Conservation (phyloP, 75 land plant genomes). For the Pinus taeda region DNA sequence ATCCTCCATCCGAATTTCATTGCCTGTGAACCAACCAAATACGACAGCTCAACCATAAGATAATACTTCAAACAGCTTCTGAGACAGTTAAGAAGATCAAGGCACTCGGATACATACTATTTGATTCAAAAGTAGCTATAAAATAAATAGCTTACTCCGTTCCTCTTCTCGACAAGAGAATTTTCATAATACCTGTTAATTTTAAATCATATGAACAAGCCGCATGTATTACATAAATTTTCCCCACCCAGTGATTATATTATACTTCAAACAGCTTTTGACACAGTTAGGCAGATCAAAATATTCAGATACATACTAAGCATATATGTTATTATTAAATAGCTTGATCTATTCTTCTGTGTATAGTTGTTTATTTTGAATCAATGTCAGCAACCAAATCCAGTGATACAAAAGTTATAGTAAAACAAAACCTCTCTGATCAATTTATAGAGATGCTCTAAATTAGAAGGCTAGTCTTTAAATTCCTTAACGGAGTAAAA, state of each 20-base stretch:
- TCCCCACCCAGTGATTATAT: too few relatives aligned
- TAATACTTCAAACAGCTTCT: background rate
- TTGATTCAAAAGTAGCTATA: background rate
- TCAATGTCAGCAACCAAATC: background rate
- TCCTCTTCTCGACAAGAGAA: too few relatives aligned
- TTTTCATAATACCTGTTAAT: too few relatives aligned
- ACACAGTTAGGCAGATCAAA: too few relatives aligned
- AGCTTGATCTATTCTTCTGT: background rate
- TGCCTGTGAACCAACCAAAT: slow-evolving; percentile 10
- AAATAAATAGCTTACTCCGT: too few relatives aligned
- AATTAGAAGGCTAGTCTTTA: slow-evolving; percentile 21
- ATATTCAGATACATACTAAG: too few relatives aligned
- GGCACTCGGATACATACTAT: background rate
- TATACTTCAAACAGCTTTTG: too few relatives aligned
- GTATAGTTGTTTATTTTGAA: background rate
- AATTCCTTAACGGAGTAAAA: background rate
- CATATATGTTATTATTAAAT: too few relatives aligned
- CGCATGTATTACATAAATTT: too few relatives aligned
- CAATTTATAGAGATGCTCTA: background rate
- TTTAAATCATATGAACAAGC: too few relatives aligned
- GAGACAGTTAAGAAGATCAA: background rate
- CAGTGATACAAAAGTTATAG: background rate
- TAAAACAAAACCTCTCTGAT: background rate
- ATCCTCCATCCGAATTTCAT: slow-evolving; percentile 66
- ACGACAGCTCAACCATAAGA: background rate